Evolutionary conservation across 352 stramenopile species (phyloP), one percentile per base, ranked within the genome.

Genomic region (Globisporangium spiculum): DNA sequence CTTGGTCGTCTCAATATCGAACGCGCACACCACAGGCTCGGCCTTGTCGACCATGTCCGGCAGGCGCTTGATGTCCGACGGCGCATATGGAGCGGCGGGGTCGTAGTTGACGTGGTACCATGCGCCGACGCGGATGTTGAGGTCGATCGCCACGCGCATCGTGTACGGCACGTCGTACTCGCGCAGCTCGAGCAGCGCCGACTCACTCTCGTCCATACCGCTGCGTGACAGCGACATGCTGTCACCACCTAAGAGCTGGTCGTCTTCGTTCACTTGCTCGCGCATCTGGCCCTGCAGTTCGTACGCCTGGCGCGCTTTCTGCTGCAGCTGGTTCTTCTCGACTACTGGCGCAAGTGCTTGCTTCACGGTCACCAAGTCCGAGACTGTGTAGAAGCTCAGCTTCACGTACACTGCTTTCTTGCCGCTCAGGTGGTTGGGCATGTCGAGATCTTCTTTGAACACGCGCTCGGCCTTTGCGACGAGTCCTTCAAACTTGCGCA

Each of bases 1-100:
- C 79, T 99, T 99, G 1, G 96, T 99, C 86, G 96, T 99, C 80
- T 99, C 98, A 60, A 99, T 99, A 88, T 99, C 98, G 75, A 99
- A 99, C 7, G 98, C 98, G 60, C 99, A 92, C n/a, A 99, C 93
- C 7, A 96, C 79, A 0, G 91, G 94, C 70, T 98, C 92, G 14
- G 93, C 89, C 67, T 98, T 97, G 62, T 98, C 92, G 38, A 98
- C 79, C 76, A 98, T 93, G 66, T 98, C 91, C 22, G 75, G 78
- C 56, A 82, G 80, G n/a, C 77, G 70, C 61, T n/a, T 77, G 27
- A 90, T 75, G 73, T 86, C 73, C 0, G 69, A 77, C 26, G 84
- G 76, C 38, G 60, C 57, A 67, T 89, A 94, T 1, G 82, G 87
- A 14, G 83, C 70, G 3, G 79, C 79, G 1, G 84, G 67, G 58